phyloP scores from a whole-genome alignment of 2,329 filamentous ascomycete genomes.

The Penicillium sp. region DNA sequence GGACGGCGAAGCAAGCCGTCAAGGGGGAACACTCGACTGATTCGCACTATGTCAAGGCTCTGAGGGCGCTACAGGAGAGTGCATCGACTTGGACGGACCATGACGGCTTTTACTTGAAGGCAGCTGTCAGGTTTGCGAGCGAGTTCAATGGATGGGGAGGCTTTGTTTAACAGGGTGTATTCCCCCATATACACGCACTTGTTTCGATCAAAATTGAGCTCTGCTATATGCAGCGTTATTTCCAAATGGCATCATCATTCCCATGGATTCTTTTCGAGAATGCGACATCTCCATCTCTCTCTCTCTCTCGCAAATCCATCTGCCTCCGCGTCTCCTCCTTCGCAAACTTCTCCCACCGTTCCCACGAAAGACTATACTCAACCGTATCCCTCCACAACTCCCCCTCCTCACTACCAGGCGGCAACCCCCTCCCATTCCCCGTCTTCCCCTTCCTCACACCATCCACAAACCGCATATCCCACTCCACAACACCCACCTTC shows the following conservation, averaged over 20 bases:
- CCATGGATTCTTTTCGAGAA: neutral
- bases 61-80: slow-evolving; percentile 57
- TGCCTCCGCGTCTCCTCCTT: neutral
- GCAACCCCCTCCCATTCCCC: slow-evolving; percentile 18
- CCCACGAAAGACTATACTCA: slow-evolving; percentile 17
- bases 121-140: slow-evolving; percentile 52
- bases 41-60: slow-evolving; percentile 82
- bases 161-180: slow-evolving; percentile 26
- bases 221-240: neutral
- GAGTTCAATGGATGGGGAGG: slow-evolving; percentile 69
- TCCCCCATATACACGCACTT: neutral
- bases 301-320: neutral
- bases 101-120: slow-evolving; percentile 51
- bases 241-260: too few species aligned
- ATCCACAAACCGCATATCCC: slow-evolving; percentile 22
- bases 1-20: slow-evolving; percentile 71
- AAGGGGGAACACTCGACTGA: slow-evolving; percentile 69
- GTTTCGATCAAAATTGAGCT: neutral
- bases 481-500: slow-evolving; percentile 14
- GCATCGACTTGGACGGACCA: slow-evolving; percentile 48
- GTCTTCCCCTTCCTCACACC: slow-evolving; percentile 16
- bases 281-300: neutral
- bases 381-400: slow-evolving; percentile 26
- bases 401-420: slow-evolving; percentile 15
- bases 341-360: slow-evolving; percentile 13